Percentiles rank a stretch among this genome's conserved stretches.
phyloP scores from a whole-genome alignment of 805 yeast genomes.

The Millerozyma acaciae region DNA sequence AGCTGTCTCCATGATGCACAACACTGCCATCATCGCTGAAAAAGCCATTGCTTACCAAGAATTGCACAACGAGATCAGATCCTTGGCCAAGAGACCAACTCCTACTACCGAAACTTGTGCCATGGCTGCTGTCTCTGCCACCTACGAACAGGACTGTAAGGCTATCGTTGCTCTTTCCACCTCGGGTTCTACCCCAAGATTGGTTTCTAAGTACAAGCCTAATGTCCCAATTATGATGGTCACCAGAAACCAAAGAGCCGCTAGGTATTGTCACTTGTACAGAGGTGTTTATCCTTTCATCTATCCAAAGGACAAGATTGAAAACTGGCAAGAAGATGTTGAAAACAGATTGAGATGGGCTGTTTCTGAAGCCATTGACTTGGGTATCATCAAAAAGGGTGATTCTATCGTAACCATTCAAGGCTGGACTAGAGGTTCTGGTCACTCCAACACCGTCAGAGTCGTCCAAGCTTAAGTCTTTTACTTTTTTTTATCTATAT shows the following conservation, averaged over 20 bases:
- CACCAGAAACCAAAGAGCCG: slow-evolving; percentile 90
- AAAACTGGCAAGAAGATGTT: slow-evolving; percentile 94
- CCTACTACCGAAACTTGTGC: slow-evolving; percentile 95
- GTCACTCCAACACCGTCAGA: slow-evolving; percentile 98
- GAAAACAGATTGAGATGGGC: slow-evolving; percentile 94
- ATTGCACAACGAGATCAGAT: slow-evolving; percentile 82
- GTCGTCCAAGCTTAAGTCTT: slow-evolving; percentile 63
- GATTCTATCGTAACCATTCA: slow-evolving; percentile 91
- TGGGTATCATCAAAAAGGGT: slow-evolving; percentile 83
- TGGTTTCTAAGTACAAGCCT: slow-evolving; percentile 97
- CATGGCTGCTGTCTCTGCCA: slow-evolving; percentile 93
- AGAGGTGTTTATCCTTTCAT: slow-evolving; percentile 98
- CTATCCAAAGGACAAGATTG: slow-evolving; percentile 60
- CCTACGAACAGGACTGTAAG: slow-evolving; percentile 93
- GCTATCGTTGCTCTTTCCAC: slow-evolving; percentile 96
- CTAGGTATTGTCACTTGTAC: slow-evolving; percentile 93
- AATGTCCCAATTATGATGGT: slow-evolving; percentile 96
- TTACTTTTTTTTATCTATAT: slow-evolving; percentile 3
- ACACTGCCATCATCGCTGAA: slow-evolving; percentile 94
- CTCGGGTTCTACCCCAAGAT: slow-evolving; percentile 92
- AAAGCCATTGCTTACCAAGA: slow-evolving; percentile 88
- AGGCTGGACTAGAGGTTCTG: slow-evolving; percentile 98
- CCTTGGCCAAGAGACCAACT: slow-evolving; percentile 82
- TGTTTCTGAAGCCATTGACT: slow-evolving; percentile 78
- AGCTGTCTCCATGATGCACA: slow-evolving; percentile 98